A percentile compares a stretch with the other conserved stretches of the same genome.
These are phyloP conservation scores for Phytophthora citrophthora DNA, from an alignment of 352 stramenopile genomes.

Conservation along the genomic window DNA sequence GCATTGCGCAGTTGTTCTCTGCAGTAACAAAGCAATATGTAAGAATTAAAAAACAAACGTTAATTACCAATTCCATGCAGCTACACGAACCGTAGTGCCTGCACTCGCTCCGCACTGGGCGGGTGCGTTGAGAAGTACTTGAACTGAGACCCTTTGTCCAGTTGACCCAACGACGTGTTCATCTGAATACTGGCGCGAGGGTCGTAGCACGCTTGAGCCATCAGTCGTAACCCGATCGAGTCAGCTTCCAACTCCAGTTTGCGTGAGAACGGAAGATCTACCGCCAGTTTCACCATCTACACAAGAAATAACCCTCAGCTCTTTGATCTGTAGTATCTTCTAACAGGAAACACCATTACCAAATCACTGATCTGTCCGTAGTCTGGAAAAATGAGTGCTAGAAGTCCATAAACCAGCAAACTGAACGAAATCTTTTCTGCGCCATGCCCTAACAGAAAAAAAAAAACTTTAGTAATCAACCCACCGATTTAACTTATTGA, in stretches of 20 bases:
- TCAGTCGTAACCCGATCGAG: constrained; percentile 59
- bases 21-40: too few relatives aligned
- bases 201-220: constrained; percentile 65
- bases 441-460: constrained; percentile 53
- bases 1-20: constrained; percentile 52
- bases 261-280: constrained; percentile 63
- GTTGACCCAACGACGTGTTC: constrained; percentile 43
- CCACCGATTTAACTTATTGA: not conserved
- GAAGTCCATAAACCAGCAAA: constrained; percentile 57
- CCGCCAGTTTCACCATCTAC: constrained; percentile 56
- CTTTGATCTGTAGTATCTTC: too few relatives aligned
- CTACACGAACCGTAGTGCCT: constrained; percentile 44
- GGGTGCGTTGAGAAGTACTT: constrained; percentile 85
- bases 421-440: constrained; percentile 78
- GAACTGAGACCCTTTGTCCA: constrained; percentile 39
- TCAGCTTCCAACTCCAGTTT: constrained; percentile 66
- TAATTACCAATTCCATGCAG: not conserved
- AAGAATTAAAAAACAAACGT: not conserved
- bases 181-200: constrained; percentile 63
- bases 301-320: not conserved
- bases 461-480: not conserved
- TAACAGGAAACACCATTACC: constrained; percentile 20
- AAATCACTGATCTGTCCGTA: constrained; percentile 66
- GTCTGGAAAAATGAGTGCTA: constrained; percentile 60
- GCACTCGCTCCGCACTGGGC: constrained; percentile 65